phyloP scores from a whole-genome alignment of 257 asterid species.

The Petrea volubilis region DNA sequence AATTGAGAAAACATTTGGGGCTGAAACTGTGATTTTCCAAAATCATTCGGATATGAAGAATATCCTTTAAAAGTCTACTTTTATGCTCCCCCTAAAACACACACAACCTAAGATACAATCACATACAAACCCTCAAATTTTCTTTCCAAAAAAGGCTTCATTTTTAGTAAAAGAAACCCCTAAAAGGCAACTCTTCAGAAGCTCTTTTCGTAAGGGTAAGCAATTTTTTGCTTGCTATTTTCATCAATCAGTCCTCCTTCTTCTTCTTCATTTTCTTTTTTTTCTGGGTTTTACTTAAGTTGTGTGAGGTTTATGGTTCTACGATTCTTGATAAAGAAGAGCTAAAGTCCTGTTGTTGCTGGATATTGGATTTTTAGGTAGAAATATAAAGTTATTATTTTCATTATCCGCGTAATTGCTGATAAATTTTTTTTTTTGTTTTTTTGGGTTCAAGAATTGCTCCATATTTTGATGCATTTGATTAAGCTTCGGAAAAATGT shows the following conservation, averaged over 20 bases:
- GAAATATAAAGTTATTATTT: not conserved
- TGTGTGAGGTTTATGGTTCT: not conserved
- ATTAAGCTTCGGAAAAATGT: constrained; percentile 1
- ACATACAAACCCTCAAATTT: not conserved
- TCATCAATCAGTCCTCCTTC: not conserved
- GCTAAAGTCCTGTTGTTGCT: not conserved
- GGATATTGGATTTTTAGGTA: not conserved
- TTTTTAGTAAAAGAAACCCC: not conserved
- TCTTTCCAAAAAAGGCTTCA: not conserved
- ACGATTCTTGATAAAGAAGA: constrained; percentile 13
- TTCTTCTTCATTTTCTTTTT: not conserved
- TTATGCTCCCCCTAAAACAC: constrained; percentile 25
- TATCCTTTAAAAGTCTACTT: constrained; percentile 28
- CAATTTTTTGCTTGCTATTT: not conserved
- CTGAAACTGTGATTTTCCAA: not conserved
- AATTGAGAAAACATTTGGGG: not conserved
- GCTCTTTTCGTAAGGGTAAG: not conserved
- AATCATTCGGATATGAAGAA: constrained; percentile 20
- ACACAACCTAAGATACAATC: not conserved
- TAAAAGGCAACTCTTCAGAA: not conserved
- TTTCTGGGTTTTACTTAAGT: constrained; percentile 10
- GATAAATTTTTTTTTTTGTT: not conserved
- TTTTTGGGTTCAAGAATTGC: not conserved
- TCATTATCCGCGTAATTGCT: not conserved
- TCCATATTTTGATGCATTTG: not conserved